Evolutionary conservation across 176 grass and related monocot genomes (phyloP).

Genomic region (Oryza punctata): DNA sequence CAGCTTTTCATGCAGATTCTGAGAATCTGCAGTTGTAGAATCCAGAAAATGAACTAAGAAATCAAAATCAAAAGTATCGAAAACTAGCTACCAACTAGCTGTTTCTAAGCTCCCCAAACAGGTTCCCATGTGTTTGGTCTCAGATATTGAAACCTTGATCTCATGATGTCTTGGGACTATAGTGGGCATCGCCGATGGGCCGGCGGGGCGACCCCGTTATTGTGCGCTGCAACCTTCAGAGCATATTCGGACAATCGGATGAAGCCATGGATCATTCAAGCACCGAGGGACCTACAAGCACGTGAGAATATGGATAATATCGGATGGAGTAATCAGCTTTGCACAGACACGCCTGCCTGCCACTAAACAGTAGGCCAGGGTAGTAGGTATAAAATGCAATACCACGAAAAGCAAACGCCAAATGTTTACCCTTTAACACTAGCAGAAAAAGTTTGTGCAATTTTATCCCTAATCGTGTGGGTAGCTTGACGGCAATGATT

Average conservation of each 20-base stretch:
- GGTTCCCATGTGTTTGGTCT: too few species aligned
- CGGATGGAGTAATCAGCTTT: not conserved
- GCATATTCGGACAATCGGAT: slow-evolving; percentile 3
- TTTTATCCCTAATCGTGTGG: not conserved
- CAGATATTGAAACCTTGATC: too few species aligned
- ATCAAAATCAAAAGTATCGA: too few species aligned
- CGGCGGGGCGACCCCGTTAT: too few species aligned
- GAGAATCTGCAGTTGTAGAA: too few species aligned
- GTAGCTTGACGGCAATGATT: too few species aligned
- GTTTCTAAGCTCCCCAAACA: too few species aligned
- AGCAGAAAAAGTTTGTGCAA: not conserved
- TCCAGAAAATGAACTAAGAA: too few species aligned
- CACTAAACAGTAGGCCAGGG: not conserved
- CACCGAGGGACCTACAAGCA: not conserved
- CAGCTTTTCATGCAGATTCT: too few species aligned
- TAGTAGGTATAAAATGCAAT: not conserved
- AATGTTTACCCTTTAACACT: not conserved
- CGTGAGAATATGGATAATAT: not conserved
- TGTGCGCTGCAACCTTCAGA: not conserved
- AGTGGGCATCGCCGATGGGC: too few species aligned
- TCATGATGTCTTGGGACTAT: too few species aligned
- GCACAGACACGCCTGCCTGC: not conserved
- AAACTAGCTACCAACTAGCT: too few species aligned
- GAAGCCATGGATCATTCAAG: not conserved
- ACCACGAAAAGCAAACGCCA: not conserved